Percentiles rank a stretch among this genome's conserved stretches.
phyloP scores from a whole-genome alignment of 1,284 basidiomycete species.

The Naganishia cerealis region DNA sequence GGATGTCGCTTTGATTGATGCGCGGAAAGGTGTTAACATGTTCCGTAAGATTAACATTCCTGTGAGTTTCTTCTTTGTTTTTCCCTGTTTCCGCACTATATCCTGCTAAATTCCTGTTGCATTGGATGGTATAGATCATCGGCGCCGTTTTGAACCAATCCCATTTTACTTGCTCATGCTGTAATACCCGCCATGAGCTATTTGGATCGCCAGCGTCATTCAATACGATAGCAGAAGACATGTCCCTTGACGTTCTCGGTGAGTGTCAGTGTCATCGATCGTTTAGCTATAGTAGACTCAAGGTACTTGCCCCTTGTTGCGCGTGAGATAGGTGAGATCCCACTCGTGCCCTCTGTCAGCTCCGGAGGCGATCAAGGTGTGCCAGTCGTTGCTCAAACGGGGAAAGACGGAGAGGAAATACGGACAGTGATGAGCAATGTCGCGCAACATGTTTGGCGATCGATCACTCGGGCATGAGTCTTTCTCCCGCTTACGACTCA shows the following conservation, averaged over 20 bases:
- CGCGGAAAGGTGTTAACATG: slow-evolving; percentile 90
- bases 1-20: slow-evolving; percentile 88
- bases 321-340: slow-evolving; percentile 60
- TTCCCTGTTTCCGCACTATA: background rate
- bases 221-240: slow-evolving; percentile 62
- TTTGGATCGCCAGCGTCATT: slow-evolving; percentile 76
- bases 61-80: slow-evolving; percentile 57
- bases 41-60: slow-evolving; percentile 86
- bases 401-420: slow-evolving; percentile 44
- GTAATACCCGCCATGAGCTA: slow-evolving; percentile 68
- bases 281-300: background rate
- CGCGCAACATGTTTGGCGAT: slow-evolving; percentile 46
- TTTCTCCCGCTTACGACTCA: slow-evolving; percentile 37
- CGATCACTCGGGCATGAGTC: slow-evolving; percentile 28
- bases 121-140: slow-evolving; percentile 64
- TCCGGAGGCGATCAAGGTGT: slow-evolving; percentile 70
- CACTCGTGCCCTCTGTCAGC: slow-evolving; percentile 76
- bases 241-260: slow-evolving; percentile 72
- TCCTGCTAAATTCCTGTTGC: background rate
- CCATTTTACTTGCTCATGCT: slow-evolving; percentile 79
- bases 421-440: slow-evolving; percentile 45
- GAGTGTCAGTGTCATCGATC: slow-evolving; percentile 40
- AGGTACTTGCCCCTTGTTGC: background rate
- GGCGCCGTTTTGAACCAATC: slow-evolving; percentile 90
- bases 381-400: slow-evolving; percentile 56